Conservation (phyloP, 1,139 yeast species). For the Kurtzmaniella natalensis region DNA sequence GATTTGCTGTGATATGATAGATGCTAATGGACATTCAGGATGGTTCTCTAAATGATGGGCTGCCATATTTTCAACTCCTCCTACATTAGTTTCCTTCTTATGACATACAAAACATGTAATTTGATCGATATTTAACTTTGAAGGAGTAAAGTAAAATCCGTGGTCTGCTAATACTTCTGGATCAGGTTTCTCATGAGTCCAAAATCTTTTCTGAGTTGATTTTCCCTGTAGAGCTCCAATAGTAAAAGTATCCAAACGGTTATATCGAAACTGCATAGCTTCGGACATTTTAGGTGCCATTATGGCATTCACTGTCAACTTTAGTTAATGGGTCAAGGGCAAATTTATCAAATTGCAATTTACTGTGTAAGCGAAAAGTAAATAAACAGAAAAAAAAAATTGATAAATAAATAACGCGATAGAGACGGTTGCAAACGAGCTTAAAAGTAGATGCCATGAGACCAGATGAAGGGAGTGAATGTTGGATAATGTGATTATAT, state of each 20-base stretch:
- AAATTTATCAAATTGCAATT: too few relatives aligned
- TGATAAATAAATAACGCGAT: too few relatives aligned
- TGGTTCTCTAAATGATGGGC: slow-evolving; percentile 43
- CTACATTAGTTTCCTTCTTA: slow-evolving; percentile 36
- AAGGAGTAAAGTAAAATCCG: slow-evolving; percentile 72
- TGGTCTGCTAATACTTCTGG: slow-evolving; percentile 48
- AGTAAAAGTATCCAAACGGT: slow-evolving; percentile 26
- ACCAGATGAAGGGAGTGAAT: too few relatives aligned
- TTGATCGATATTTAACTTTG: slow-evolving; percentile 38
- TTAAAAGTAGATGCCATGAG: too few relatives aligned
- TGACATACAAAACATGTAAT: slow-evolving; percentile 62
- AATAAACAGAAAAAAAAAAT: too few relatives aligned
- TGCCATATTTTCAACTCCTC: slow-evolving; percentile 27
- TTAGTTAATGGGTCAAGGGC: too few relatives aligned
- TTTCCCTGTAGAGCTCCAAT: slow-evolving; percentile 17
- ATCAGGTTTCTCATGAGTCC: slow-evolving; percentile 36
- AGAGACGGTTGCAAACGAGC: too few relatives aligned
- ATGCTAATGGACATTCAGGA: slow-evolving; percentile 46
- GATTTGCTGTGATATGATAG: slow-evolving; percentile 21
- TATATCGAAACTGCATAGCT: slow-evolving; percentile 15
- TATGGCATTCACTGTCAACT: too few relatives aligned
- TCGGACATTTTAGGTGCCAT: slow-evolving; percentile 1
- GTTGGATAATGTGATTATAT: too few relatives aligned
- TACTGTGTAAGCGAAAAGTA: too few relatives aligned
- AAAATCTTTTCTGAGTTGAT: slow-evolving; percentile 18